These are phyloP conservation scores for Ramularia collo-cygni DNA, from an alignment of 2,329 filamentous ascomycete genomes.

Conservation along the genomic window DNA sequence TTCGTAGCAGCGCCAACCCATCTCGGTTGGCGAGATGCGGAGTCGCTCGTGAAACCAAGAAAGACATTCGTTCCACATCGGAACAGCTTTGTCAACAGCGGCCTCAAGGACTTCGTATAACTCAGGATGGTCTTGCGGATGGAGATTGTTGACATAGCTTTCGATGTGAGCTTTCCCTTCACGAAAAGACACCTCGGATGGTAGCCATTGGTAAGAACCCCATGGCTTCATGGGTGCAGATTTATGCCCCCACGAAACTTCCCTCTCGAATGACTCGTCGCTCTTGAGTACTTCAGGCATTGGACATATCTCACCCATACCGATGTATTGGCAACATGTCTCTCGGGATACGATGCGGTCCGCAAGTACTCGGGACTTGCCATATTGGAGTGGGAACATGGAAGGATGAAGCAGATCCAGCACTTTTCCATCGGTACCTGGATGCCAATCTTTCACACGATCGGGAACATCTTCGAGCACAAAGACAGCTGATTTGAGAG, in stretches of 20 bases:
- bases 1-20: constrained; percentile 4
- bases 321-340: constrained; percentile 27
- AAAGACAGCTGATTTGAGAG: constrained; percentile 40
- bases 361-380: constrained; percentile 38
- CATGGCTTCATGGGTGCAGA: not conserved
- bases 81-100: constrained; percentile 20
- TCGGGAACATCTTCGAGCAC: constrained; percentile 43
- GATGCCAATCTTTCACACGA: constrained; percentile 50
- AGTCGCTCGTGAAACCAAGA: constrained; percentile 1
- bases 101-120: constrained; percentile 23
- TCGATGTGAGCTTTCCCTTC: constrained; percentile 15
- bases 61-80: constrained; percentile 24
- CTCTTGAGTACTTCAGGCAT: too few relatives aligned
- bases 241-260: not conserved
- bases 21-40: not conserved
- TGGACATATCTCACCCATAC: constrained; percentile 25
- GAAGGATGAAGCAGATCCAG: constrained; percentile 60
- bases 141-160: constrained; percentile 30
- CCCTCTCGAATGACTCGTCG: too few relatives aligned
- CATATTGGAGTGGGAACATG: constrained; percentile 54
- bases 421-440: constrained; percentile 49
- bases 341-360: constrained; percentile 26
- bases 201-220: constrained; percentile 25
- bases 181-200: constrained; percentile 20
- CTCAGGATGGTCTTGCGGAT: constrained; percentile 16